Evolutionary conservation across 352 stramenopile genomes (phyloP), one percentile per base, ranked within the genome.

Genomic region (Phytophthora litchii): DNA sequence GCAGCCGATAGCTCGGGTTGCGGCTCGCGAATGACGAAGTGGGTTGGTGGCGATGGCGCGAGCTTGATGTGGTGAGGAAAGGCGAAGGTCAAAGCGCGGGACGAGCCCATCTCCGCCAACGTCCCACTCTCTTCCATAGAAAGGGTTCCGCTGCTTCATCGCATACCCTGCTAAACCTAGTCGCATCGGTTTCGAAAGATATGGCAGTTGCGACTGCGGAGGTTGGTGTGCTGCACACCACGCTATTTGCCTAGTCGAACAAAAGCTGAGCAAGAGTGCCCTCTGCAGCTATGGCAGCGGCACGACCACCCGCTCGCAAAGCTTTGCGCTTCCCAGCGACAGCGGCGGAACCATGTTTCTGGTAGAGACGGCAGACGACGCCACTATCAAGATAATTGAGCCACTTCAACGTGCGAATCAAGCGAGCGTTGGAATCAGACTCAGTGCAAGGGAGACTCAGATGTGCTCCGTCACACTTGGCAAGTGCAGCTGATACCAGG

Each of bases 71-170:
- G 10, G 25, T 27, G 47, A 48, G 37, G 35, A 37, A 19, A 35
- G 34, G 37, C 47, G 47, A 34, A 25, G 48, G 25, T 40, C 17
- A 41, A 23, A 21, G 27, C 42, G 51, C 40, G 51, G 40, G 51
- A 59, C 51, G 40, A 35, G 37, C 46, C 3, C 57, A 58, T 64
- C 47, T 52, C 48, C 44, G 16, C 17, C 23, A 12, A 20, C 21
- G 43, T 66, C 27, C 44, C 59, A 62, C 36, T 47, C 6, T 45
- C 5, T 46, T 69, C 41, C 53, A 69, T 45, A 69, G 25, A 69
- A 69, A 57, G 38, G 59, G 57, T 62, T 47, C 29, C 12, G 14
- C 21, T 10, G 19, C 2, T 40, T 4, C 25, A n/a, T 32, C 29
- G 2, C 29, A 56, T 53, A 37, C 46, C 51, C 59, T 43, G 14